Conservation (phyloP, 2,329 filamentous ascomycete genomes). For the Epichloe bromicola region DNA sequence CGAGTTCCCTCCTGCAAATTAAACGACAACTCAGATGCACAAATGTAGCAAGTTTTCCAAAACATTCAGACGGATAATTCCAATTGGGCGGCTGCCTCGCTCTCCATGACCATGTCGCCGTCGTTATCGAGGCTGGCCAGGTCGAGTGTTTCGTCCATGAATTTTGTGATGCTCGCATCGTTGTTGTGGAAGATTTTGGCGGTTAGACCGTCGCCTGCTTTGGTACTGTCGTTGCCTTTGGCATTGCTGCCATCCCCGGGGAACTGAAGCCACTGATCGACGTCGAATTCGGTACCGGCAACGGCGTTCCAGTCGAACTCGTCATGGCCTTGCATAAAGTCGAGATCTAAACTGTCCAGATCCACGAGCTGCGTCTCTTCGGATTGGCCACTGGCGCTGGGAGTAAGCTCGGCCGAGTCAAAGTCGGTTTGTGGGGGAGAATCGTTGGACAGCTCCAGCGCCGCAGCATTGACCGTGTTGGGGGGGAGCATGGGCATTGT, state of each 20-base stretch:
- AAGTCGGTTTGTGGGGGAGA: constrained; percentile 34
- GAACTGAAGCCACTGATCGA: constrained; percentile 47
- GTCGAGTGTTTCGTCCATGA: constrained; percentile 16
- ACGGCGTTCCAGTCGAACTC: constrained; percentile 43
- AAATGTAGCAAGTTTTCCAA: too few species aligned
- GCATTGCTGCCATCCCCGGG: constrained; percentile 34
- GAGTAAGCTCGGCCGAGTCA: constrained; percentile 29
- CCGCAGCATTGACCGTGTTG: constrained; percentile 24
- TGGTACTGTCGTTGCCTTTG: constrained; percentile 18
- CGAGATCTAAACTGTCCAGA: constrained; percentile 28
- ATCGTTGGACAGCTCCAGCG: constrained; percentile 21
- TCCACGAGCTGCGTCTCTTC: constrained; percentile 23
- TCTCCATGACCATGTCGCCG: constrained; percentile 9
- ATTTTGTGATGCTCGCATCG: constrained; percentile 13
- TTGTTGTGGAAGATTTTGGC: not conserved
- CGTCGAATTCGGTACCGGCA: constrained; percentile 40
- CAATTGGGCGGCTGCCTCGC: constrained; percentile 4
- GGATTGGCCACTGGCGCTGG: constrained; percentile 31
- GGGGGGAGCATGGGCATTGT: constrained; percentile 25
- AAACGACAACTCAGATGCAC: too few species aligned
- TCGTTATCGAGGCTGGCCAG: constrained; percentile 17
- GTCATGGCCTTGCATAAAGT: constrained; percentile 32
- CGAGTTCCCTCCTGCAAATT: not conserved
- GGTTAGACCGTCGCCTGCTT: not conserved
- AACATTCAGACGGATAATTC: not conserved